A percentile compares a stretch with the other conserved stretches of the same genome.
phyloP scores from a whole-genome alignment of 2,329 filamentous ascomycete genomes.

The Fusarium verticillioides region DNA sequence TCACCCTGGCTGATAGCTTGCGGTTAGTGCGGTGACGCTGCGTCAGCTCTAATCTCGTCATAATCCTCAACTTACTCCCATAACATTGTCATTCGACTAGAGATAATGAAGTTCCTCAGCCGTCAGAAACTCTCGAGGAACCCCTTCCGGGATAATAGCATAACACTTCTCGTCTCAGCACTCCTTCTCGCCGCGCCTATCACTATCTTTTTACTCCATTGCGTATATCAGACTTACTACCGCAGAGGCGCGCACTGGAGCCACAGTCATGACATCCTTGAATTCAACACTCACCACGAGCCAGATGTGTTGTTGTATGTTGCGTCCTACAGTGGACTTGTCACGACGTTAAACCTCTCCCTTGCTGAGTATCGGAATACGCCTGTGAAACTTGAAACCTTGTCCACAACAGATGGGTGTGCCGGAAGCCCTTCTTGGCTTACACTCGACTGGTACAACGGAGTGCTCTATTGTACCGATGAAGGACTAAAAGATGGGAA shows the following conservation, averaged over 20 bases:
- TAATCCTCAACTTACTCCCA: neutral
- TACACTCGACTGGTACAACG: conserved; percentile 61
- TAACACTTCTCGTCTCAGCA: conserved; percentile 5
- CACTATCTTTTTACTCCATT: conserved; percentile 31
- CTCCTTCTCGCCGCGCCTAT: conserved; percentile 30
- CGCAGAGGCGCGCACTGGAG: conserved; percentile 11
- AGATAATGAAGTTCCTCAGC: conserved; percentile 26
- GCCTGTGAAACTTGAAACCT: conserved; percentile 51
- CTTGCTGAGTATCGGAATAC: conserved; percentile 24
- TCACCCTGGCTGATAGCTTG: neutral
- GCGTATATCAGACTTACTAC: conserved; percentile 21
- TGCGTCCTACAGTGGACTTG: conserved; percentile 59
- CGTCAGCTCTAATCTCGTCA: neutral
- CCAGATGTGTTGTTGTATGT: conserved; percentile 53
- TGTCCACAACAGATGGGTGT: conserved; percentile 60
- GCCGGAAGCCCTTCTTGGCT: conserved; percentile 69
- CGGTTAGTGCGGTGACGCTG: neutral
- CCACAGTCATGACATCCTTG: conserved; percentile 9
- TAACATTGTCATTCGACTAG: neutral
- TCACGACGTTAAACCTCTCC: conserved; percentile 60
- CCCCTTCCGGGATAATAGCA: conserved; percentile 9
- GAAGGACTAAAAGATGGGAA: conserved; percentile 61
- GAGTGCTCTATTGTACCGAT: conserved; percentile 68
- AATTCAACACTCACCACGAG: neutral
- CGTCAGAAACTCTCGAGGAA: neutral